These are phyloP conservation scores for Yarrowia galli DNA, from an alignment of 1,139 yeast genomes.

Conservation along the genomic window DNA sequence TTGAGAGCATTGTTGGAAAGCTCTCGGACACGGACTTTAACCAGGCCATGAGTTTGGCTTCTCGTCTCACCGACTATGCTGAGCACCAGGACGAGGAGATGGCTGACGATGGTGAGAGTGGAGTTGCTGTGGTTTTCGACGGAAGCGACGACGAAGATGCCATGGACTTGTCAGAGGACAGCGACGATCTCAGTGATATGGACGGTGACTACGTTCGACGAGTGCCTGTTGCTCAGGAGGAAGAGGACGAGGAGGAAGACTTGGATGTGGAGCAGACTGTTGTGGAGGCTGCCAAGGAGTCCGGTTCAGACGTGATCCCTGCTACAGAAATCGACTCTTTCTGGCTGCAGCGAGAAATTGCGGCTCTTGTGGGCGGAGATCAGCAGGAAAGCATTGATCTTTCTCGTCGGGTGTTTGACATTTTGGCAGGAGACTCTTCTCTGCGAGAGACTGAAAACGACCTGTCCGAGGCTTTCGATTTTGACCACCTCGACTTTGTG, in stretches of 20 bases:
- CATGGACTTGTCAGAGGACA: slow-evolving; percentile 39
- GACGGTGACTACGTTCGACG: slow-evolving; percentile 49
- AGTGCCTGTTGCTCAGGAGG: slow-evolving; percentile 43
- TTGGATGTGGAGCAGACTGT: slow-evolving; percentile 48
- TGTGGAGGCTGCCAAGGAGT: slow-evolving; percentile 45
- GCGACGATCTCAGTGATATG: slow-evolving; percentile 48
- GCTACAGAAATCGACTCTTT: slow-evolving; percentile 57
- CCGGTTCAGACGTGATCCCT: slow-evolving; percentile 41
- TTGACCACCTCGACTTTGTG: slow-evolving; percentile 60
- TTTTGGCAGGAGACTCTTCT: slow-evolving; percentile 52
- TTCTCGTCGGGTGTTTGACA: slow-evolving; percentile 48
- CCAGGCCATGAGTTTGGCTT: slow-evolving; percentile 60
- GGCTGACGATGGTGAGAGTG: slow-evolving; percentile 54
- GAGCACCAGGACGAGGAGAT: slow-evolving; percentile 48
- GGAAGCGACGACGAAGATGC: slow-evolving; percentile 53
- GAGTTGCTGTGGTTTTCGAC: slow-evolving; percentile 58
- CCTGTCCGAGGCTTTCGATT: slow-evolving; percentile 60
- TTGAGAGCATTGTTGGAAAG: slow-evolving; percentile 60
- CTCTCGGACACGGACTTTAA: slow-evolving; percentile 61
- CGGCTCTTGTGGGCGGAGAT: slow-evolving; percentile 52
- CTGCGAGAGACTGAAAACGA: slow-evolving; percentile 60
- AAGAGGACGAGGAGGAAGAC: slow-evolving; percentile 50
- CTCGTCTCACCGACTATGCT: slow-evolving; percentile 65
- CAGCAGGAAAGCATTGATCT: slow-evolving; percentile 52
- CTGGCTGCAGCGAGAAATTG: slow-evolving; percentile 59